Evolutionary conservation across 768 basidiomycete genomes (phyloP), one percentile per base, ranked within the genome.

Genomic region (Collybia sp.): DNA sequence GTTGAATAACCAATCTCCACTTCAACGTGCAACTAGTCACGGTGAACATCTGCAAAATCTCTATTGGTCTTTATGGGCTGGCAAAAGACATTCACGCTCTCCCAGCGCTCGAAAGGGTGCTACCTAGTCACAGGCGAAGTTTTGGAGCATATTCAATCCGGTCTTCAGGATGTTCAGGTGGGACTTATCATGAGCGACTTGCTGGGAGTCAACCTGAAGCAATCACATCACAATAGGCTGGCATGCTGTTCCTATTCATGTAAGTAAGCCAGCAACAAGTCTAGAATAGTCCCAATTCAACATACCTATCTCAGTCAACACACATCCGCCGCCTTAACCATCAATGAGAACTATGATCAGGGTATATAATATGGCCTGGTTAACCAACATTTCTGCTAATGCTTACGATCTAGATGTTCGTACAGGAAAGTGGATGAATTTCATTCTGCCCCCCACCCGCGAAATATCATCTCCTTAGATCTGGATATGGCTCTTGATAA

Each of bases 401-500:
- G 25, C 8, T 8, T 8, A 3, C 3, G 8, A 25, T 43, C 12
- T 36, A 63, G 64, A 70, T 55, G 64, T 71, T 38, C 58, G 67
- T 41, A 68, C 60, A 61, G 63, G 64, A 65, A 30, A 30, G 35
- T 44, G 45, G n/a, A 30, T 12, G 46, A 17, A 46, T 40, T 20
- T 18, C 16, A 30, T 37, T 8, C 8, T 42, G 16, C 39, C 12
- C 4, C 39, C 32, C 42, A 34, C 42, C 40, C 15, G 13, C 37
- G 12, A 30, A 12, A 17, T 48, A 45, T 32, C 30, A 30, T 10
- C 38, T 30, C 18, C 39, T 32, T 49, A 88, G 93, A 96, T 59
- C 94, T 96, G 93, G 83, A 90, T 56, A 95, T 94, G 90, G 89
- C 90, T 3, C 68, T 96, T 15, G 93, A 96, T 65, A 75, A 67